Conservation (phyloP, 1,284 basidiomycete species). For the Ganoderma boninense region DNA sequence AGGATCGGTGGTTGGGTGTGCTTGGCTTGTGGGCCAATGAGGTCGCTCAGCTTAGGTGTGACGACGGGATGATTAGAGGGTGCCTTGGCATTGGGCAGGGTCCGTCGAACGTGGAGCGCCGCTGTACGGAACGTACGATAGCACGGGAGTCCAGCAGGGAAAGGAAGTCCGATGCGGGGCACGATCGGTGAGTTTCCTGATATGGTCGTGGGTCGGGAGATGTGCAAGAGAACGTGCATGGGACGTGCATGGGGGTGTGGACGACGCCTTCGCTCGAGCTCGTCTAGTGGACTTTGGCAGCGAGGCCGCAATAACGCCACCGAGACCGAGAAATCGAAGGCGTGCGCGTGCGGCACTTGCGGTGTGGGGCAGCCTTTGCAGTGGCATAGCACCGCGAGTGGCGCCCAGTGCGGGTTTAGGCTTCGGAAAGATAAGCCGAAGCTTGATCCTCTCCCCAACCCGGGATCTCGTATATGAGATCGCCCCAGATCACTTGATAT, state of each 20-base stretch:
- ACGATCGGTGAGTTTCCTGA: conserved; percentile 1
- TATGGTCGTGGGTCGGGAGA: conserved; percentile 8
- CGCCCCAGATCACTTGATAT: conserved; percentile 32
- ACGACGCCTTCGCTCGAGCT: conserved; percentile 2
- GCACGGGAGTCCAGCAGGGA: not conserved
- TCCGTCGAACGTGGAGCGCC: conserved; percentile 9
- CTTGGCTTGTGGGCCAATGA: conserved; percentile 16
- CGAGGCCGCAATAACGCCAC: conserved; percentile 41
- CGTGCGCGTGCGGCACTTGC: too few relatives aligned
- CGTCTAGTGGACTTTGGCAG: conserved; percentile 36
- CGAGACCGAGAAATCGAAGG: conserved; percentile 7
- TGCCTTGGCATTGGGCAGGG: not conserved
- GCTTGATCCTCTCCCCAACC: not conserved
- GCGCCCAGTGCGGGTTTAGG: conserved; percentile 4
- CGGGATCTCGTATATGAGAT: conserved; percentile 29
- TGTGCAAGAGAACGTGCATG: too few relatives aligned
- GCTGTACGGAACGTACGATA: conserved; percentile 16
- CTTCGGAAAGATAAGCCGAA: conserved; percentile 8
- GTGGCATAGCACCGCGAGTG: not conserved
- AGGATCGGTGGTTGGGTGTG: conserved; percentile 17
- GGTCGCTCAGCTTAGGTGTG: not conserved
- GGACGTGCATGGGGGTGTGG: too few relatives aligned
- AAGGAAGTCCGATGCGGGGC: conserved; percentile 1
- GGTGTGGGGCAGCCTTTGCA: not conserved
- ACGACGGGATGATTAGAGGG: not conserved